phyloP scores from a whole-genome alignment of 2,329 filamentous ascomycete genomes.

The Ophiostoma australiae region DNA sequence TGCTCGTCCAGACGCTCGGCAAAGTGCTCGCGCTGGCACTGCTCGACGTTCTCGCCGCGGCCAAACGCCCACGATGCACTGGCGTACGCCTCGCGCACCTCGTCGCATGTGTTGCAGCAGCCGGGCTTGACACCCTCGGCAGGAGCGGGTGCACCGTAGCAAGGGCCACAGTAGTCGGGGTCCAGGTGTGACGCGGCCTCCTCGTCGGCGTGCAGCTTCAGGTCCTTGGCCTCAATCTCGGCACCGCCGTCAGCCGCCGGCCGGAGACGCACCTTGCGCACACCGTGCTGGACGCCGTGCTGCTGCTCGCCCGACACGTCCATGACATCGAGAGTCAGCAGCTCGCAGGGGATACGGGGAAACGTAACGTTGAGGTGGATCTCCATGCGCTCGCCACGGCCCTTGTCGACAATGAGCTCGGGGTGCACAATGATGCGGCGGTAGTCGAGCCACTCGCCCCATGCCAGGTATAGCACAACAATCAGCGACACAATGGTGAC shows the following conservation, averaged over 20 bases:
- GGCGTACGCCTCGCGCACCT: slow-evolving; percentile 93
- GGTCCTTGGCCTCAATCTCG: slow-evolving; percentile 64
- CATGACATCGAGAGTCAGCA: slow-evolving; percentile 97
- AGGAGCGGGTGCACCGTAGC: slow-evolving; percentile 79
- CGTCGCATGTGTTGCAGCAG: slow-evolving; percentile 95
- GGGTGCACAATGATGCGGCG: slow-evolving; percentile 78
- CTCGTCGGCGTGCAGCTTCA: slow-evolving; percentile 66
- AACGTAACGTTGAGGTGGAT: slow-evolving; percentile 98
- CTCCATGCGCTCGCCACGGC: slow-evolving; percentile 97
- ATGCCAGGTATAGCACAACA: slow-evolving; percentile 80
- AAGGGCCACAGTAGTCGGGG: slow-evolving; percentile 86
- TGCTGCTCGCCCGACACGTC: slow-evolving; percentile 97
- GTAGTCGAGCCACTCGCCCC: slow-evolving; percentile 96
- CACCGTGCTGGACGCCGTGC: slow-evolving; percentile 85
- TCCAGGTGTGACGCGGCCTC: slow-evolving; percentile 73
- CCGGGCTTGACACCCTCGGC: slow-evolving; percentile 68
- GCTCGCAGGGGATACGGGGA: slow-evolving; percentile 86
- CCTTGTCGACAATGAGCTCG: slow-evolving; percentile 93
- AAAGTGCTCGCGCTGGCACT: slow-evolving; percentile 94
- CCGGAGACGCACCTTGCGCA: slow-evolving; percentile 81
- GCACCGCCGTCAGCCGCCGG: slow-evolving; percentile 68
- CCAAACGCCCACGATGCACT: slow-evolving; percentile 89
- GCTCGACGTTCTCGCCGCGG: slow-evolving; percentile 84
- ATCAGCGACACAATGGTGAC: slow-evolving; percentile 89
- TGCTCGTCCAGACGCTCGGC: slow-evolving; percentile 81